phyloP scores from a whole-genome alignment of 2,329 filamentous ascomycete genomes.

The Polytolypa hystricis region DNA sequence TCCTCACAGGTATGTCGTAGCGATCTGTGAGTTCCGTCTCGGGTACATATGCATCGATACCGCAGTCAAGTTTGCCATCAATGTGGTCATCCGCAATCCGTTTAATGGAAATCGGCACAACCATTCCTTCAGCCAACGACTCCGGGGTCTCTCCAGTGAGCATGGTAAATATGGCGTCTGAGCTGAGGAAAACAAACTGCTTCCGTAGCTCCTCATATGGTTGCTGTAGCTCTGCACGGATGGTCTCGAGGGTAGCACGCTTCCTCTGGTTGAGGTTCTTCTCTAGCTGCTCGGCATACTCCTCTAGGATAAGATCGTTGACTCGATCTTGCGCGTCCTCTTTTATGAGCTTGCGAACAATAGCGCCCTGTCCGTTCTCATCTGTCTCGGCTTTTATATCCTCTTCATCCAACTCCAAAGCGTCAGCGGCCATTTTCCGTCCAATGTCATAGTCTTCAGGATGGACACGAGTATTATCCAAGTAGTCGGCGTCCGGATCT shows the following conservation, averaged over 20 bases:
- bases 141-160: slow-evolving; percentile 86
- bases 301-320: slow-evolving; percentile 89
- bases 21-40: slow-evolving; percentile 68
- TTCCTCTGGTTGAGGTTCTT: slow-evolving; percentile 89
- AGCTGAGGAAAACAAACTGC: slow-evolving; percentile 57
- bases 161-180: slow-evolving; percentile 87
- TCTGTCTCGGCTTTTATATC: slow-evolving; percentile 92
- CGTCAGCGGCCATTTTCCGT: slow-evolving; percentile 96
- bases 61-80: slow-evolving; percentile 86
- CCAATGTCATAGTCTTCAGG: slow-evolving; percentile 97
- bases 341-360: slow-evolving; percentile 88
- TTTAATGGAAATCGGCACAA: slow-evolving; percentile 78
- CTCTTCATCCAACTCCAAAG: slow-evolving; percentile 91
- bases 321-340: slow-evolving; percentile 90
- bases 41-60: slow-evolving; percentile 80
- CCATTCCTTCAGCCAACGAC: slow-evolving; percentile 78
- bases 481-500: slow-evolving; percentile 72
- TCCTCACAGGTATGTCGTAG: slow-evolving; percentile 56
- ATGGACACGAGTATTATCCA: slow-evolving; percentile 94
- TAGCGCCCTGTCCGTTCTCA: slow-evolving; percentile 77
- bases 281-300: slow-evolving; percentile 93
- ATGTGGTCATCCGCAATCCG: slow-evolving; percentile 86
- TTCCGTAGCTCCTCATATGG: slow-evolving; percentile 91
- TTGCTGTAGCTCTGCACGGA: slow-evolving; percentile 80
- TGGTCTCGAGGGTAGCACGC: slow-evolving; percentile 89